Conservation (phyloP, 2,329 filamentous ascomycete species). For the Cladobotryum mycophilum region DNA sequence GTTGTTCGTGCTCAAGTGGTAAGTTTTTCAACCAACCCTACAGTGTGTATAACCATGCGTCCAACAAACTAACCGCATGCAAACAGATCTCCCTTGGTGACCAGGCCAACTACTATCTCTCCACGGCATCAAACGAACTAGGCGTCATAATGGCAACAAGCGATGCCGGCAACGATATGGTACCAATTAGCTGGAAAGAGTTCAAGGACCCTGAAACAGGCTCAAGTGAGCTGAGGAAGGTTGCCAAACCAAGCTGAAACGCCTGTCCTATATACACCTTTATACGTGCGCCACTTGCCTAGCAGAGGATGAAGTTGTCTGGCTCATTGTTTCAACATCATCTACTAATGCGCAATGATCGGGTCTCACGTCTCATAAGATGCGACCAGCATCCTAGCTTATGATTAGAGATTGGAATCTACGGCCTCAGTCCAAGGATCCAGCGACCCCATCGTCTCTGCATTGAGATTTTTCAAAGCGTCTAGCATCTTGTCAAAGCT, state of each 20-base stretch:
- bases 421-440: no score
- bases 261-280: not conserved
- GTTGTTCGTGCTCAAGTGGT: conserved; percentile 81
- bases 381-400: no score
- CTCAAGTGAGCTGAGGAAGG: conserved; percentile 73
- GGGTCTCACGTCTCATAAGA: no score
- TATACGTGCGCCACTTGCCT: not conserved
- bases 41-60: not conserved
- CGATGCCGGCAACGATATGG: conserved; percentile 84
- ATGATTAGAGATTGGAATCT: no score
- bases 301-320: not conserved
- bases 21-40: conserved; percentile 28
- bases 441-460: no score
- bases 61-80: conserved; percentile 6
- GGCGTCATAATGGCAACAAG: conserved; percentile 92
- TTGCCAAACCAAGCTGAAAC: conserved; percentile 64
- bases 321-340: not conserved
- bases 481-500: no score
- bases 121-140: conserved; percentile 82
- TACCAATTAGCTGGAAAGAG: conserved; percentile 91
- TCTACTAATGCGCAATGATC: no score
- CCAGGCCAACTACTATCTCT: conserved; percentile 92
- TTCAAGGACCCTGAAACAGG: conserved; percentile 81
- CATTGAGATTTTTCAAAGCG: no score
- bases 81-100: conserved; percentile 78